phyloP scores from a whole-genome alignment of 2,329 filamentous ascomycete species.

The Aulographum hederae region DNA sequence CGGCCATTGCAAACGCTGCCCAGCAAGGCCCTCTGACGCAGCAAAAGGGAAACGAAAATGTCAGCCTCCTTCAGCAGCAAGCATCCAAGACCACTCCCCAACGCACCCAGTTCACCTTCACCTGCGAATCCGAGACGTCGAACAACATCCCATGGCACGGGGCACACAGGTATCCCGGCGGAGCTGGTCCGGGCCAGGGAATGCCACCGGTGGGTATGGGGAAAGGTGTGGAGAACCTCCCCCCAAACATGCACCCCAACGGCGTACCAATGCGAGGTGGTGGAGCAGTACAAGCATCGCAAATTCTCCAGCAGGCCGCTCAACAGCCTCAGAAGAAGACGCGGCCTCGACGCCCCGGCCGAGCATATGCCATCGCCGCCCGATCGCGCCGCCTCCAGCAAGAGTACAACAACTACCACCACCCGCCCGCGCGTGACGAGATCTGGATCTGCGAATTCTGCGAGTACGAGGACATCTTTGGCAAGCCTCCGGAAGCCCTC shows the following conservation, averaged over 20 bases:
- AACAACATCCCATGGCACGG: slow-evolving; percentile 63
- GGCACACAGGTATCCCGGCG: background rate
- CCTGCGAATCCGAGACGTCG: slow-evolving; percentile 76
- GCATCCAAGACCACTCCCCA: slow-evolving; percentile 43
- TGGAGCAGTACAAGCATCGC: too few species aligned
- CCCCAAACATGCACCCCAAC: background rate
- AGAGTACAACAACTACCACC: slow-evolving; percentile 56
- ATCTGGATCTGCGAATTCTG: slow-evolving; percentile 97
- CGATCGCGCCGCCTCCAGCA: slow-evolving; percentile 61
- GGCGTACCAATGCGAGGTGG: background rate
- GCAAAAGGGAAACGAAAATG: slow-evolving; percentile 53
- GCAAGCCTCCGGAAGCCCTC: slow-evolving; percentile 63
- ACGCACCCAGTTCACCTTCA: slow-evolving; percentile 90
- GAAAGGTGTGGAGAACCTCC: background rate
- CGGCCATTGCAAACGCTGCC: slow-evolving; percentile 77
- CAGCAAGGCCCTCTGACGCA: slow-evolving; percentile 40
- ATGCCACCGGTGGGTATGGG: too few species aligned
- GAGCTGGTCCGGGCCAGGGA: too few species aligned
- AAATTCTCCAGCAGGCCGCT: background rate
- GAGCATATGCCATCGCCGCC: slow-evolving; percentile 45
- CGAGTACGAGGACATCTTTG: slow-evolving; percentile 92
- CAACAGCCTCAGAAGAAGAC: background rate
- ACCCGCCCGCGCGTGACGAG: slow-evolving; percentile 52
- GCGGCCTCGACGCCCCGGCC: slow-evolving; percentile 7
- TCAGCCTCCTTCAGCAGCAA: slow-evolving; percentile 59